A percentile compares a stretch with the other conserved stretches of the same genome.
Conservation (phyloP, 352 stramenopile species). For the Globisporangium camurandrum region DNA sequence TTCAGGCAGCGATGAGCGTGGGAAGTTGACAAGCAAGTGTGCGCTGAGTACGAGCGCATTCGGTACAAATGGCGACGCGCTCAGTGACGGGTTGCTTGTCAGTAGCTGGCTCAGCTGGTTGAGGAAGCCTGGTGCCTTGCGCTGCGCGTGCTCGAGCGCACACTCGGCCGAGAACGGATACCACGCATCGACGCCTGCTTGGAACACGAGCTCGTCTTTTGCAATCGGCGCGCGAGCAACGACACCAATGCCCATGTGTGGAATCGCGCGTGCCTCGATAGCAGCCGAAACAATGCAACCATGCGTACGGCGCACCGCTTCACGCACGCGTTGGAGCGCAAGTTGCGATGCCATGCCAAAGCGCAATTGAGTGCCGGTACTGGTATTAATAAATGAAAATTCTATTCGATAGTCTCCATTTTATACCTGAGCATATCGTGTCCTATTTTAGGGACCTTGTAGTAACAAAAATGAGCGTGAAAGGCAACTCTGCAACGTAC, state of each 20-base stretch:
- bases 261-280: conserved; percentile 37
- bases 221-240: conserved; percentile 44
- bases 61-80: conserved; percentile 37
- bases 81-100: conserved; percentile 19
- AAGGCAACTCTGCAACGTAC: too few relatives aligned
- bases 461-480: too few relatives aligned
- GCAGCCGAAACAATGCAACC: conserved; percentile 45
- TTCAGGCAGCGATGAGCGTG: conserved; percentile 18
- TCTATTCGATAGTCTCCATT: too few relatives aligned
- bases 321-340: conserved; percentile 38
- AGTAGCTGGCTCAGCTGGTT: conserved; percentile 46
- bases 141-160: conserved; percentile 48
- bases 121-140: conserved; percentile 60
- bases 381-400: too few relatives aligned
- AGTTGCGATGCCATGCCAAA: conserved; percentile 3
- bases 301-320: conserved; percentile 38
- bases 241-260: conserved; percentile 60
- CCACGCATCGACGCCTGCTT: conserved; percentile 48
- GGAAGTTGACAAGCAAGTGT: conserved; percentile 61
- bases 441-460: too few relatives aligned
- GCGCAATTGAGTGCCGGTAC: too few relatives aligned
- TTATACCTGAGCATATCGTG: too few relatives aligned
- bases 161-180: conserved; percentile 68
- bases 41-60: conserved; percentile 60
- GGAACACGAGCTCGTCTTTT: conserved; percentile 57